Base-by-base conservation (phyloP, 164 flowering plant species). In the Paratinospora sagittata region DNA sequence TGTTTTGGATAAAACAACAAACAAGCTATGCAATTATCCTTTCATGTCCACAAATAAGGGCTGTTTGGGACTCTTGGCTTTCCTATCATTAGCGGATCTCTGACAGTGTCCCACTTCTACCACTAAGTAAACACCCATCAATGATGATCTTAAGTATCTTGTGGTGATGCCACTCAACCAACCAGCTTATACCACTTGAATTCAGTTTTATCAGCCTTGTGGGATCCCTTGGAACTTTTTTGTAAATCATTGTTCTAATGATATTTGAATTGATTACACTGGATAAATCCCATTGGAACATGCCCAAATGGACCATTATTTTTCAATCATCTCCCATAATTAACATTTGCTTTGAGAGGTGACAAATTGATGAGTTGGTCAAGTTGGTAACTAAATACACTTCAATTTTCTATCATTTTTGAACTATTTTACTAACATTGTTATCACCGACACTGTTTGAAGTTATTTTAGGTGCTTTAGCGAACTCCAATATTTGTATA, bases 1-100 rank as follows among this genome's bases (percentile, higher is more conserved):
- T 3, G 61, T 2, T 66, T 66, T 66, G 52, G 24, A 1, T 66
- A 36, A 71, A 68, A 52, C 37, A 70, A 71, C 49, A 75, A 73
- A 52, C 58, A 52, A 52, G 19, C 19, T 52, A 52, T 17, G 58
- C 6, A 6, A 3, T 52, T 52, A 19, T 17, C 23, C 23, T 52
- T 52, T n/a, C 19, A 55, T n/a, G 17, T 55, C 61, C 24, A 19
- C 8, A 55, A 19, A 19, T 47, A 17, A 0, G 61, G 26, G 61
- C n/a, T n/a, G n/a, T n/a, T n/a, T n/a, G n/a, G n/a, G n/a, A n/a
- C n/a, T n/a, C n/a, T n/a, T n/a, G n/a, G n/a, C n/a, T n/a, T n/a
- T n/a, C n/a, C n/a, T n/a, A n/a, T n/a, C n/a, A n/a, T n/a, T n/a
- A n/a, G n/a, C 8, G 70, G 34, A 72, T 66, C 65, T 55, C 65